Base-by-base conservation (phyloP, 2,329 filamentous ascomycete genomes). In the Mycosphaerella sp. region DNA sequence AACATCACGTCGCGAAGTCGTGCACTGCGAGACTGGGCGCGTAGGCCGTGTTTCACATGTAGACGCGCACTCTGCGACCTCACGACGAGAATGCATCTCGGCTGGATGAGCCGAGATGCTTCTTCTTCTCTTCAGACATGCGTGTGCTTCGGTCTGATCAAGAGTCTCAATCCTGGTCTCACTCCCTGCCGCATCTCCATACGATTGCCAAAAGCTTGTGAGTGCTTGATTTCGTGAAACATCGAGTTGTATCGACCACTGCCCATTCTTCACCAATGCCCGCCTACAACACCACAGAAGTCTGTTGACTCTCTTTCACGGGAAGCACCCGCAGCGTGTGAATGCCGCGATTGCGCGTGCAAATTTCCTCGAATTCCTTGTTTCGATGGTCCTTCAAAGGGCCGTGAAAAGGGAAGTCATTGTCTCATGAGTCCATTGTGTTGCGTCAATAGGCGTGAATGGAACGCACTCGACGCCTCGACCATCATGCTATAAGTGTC, bases 381-480 rank as follows among this genome's bases (percentile, higher is more conserved):
- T 51, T 44, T 14, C 17, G 48, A 29, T 51, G 17, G n/a, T 38
- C 48, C 29, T 38, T 10, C n/a, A 38, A 17, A 6, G 26, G 41
- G 44, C 48, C 29, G 23, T 10, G 26, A 38, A 17, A 38, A 38
- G 41, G 32, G 46, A 44, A 48, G 23, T 45, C 41, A 44, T 45
- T 50, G 51, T 59, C 43, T 53, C 55, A 55, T 39, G 51, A 48
- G 47, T 31, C 40, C 34, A 54, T 56, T 59, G 47, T 59, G 48
- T 46, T 52, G 32, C 47, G 43, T 59, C 46, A 56, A 55, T 55
- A 31, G 52, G 45, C 34, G 40, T 55, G 56, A 53, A 52, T 53
- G 32, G 50, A 48, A 52, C 45, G 44, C 49, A 29, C 58, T 53
- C 49, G 48, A 51, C 48, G 17, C 45, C 50, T 54, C 51, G 32